Conservation (phyloP, 2,329 filamentous ascomycete species). For the Aureobasidium sp. region DNA sequence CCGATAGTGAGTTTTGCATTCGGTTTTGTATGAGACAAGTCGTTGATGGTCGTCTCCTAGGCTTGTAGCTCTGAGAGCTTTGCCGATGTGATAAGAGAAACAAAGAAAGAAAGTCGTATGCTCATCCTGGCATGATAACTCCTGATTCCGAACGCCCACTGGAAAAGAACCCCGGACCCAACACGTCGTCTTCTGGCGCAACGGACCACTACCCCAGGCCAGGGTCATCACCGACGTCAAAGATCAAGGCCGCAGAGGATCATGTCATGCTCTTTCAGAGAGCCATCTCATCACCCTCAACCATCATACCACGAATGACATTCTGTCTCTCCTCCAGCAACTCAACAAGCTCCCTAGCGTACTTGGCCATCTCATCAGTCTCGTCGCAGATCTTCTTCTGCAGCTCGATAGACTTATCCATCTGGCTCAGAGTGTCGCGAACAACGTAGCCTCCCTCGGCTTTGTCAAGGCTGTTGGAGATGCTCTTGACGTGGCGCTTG, state of each 20-base stretch:
- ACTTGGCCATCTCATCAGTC: neutral
- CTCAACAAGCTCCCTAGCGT: neutral
- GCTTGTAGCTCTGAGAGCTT: neutral
- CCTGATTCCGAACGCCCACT: neutral
- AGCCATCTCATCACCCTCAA: neutral
- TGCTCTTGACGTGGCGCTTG: neutral
- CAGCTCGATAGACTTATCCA: neutral
- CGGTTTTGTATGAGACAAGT: neutral
- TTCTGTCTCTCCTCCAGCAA: neutral
- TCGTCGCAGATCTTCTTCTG: neutral
- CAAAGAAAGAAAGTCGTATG: neutral
- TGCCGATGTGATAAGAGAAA: neutral
- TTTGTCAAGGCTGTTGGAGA: neutral
- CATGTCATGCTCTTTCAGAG: neutral
- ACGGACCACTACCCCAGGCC: neutral
- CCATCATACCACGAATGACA: neutral
- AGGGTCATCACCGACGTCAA: neutral
- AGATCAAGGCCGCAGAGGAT: neutral
- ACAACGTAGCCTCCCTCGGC: neutral
- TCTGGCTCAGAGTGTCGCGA: neutral
- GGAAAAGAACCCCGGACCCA: neutral
- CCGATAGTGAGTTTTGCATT: neutral
- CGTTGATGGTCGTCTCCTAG: too few species aligned
- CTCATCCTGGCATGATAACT: neutral
- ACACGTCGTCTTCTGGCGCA: neutral